Base-by-base conservation (phyloP, 2,329 filamentous ascomycete species). In the Mariannaea sp. region DNA sequence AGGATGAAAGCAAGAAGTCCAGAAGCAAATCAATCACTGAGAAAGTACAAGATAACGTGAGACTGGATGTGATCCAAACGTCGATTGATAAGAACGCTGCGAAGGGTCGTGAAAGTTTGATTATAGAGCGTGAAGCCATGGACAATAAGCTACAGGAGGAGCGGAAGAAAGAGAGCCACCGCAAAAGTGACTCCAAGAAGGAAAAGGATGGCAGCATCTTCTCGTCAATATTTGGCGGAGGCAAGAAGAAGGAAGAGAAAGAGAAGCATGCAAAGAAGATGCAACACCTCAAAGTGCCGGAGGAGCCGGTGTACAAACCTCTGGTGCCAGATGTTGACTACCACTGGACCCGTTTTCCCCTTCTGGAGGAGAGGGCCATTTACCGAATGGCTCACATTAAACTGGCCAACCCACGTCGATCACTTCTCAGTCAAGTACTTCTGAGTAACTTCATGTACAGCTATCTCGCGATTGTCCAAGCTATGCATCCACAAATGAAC, bases 391-490 rank as follows among this genome's bases (percentile, higher is more conserved):
- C 94, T 14, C 94, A 99, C 70, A 95, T 97, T 75, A 99, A 99
- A 73, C 84, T 99, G 56, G 94, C 94, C n/a, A 97, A 99, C 69
- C 94, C 94, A 30, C 87, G 93, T 38, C 87, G 94, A 50, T 89
- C 93, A 33, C 76, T 99, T 45, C 88, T 96, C 68, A 97, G 93
- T 55, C 94, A 99, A 72, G 94, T 99, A 17, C 79, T 99, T 54
- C 82, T 99, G 62, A 97, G 92, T 74, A 99, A 99, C 72, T 99
- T 99, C 74, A 99, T 99, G 94, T 99, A 99, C 76, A 94, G 92
- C 52, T 99, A 99, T 71, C 82, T 99, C 60, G 94, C 94, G 57
- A 99, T 97, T 72, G 94, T 99, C 39, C 94, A 99, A 74, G 92
- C 95, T 67, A 97, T 97, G 90, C 94, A 99, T 71, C 94, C 94